A percentile compares a stretch with the other conserved stretches of the same genome.
Conservation (phyloP, 2,329 filamentous ascomycete species). For the Nannizzia gypsea region DNA sequence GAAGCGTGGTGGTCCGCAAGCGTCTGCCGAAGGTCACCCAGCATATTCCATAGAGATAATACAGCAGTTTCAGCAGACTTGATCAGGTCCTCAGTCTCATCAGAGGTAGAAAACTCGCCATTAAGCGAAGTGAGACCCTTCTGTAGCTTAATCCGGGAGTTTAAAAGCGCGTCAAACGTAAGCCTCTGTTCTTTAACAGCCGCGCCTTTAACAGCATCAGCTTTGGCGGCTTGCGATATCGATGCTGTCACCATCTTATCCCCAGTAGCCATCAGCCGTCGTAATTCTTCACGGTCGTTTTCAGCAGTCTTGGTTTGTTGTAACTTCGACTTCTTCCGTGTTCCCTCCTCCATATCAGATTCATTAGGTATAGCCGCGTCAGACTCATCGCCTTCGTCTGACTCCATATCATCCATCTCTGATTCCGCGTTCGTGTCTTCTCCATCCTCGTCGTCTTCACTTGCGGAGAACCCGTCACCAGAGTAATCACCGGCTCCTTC, state of each 20-base stretch:
- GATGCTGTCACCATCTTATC: conserved; percentile 55
- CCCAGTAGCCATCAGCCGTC: conserved; percentile 55
- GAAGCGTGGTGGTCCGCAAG: conserved; percentile 28
- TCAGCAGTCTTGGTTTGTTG: conserved; percentile 17
- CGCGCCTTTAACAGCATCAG: conserved; percentile 70
- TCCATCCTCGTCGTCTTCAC: conserved; percentile 27
- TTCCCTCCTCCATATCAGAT: conserved; percentile 16
- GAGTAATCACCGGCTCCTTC: conserved; percentile 23
- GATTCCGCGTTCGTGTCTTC: conserved; percentile 22
- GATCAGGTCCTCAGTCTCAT: conserved; percentile 39
- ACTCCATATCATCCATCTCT: conserved; percentile 17
- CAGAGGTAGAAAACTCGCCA: conserved; percentile 24
- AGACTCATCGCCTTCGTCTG: conserved; percentile 19
- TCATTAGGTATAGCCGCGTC: conserved; percentile 19
- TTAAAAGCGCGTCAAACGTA: conserved; percentile 77
- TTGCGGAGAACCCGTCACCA: conserved; percentile 24
- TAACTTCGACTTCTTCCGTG: conserved; percentile 18
- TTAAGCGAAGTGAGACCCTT: conserved; percentile 65
- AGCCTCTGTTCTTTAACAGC: conserved; percentile 79
- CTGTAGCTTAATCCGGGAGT: conserved; percentile 82
- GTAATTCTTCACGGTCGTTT: conserved; percentile 47
- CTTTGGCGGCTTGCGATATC: conserved; percentile 54
- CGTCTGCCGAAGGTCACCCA: conserved; percentile 33
- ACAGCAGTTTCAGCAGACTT: conserved; percentile 76
- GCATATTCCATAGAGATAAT: conserved; percentile 69